These are phyloP conservation scores for Candida boidinii DNA, from an alignment of 805 yeast genomes.

Conservation along the genomic window DNA sequence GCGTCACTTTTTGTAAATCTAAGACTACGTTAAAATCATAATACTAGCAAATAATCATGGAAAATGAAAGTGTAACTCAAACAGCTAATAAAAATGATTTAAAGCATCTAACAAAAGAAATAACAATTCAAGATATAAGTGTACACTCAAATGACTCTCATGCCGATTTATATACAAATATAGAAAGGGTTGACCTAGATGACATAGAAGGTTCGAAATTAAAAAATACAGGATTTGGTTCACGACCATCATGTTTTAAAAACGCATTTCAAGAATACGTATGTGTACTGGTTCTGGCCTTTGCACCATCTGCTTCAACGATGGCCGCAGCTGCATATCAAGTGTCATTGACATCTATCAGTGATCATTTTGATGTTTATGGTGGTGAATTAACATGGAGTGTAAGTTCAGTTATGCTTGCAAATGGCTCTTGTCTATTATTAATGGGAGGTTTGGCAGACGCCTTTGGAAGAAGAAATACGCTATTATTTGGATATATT, in stretches of 20 bases:
- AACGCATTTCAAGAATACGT: slow-evolving; percentile 24
- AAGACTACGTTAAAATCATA: no score
- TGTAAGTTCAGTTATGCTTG: slow-evolving; percentile 29
- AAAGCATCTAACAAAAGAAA: no score
- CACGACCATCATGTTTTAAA: slow-evolving; percentile 30
- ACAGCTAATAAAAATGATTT: no score
- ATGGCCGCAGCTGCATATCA: slow-evolving; percentile 28
- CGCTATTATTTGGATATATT: slow-evolving; percentile 26
- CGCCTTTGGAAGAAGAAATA: slow-evolving; percentile 34
- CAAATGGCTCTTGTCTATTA: slow-evolving; percentile 34
- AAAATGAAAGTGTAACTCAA: no score
- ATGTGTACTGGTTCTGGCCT: slow-evolving; percentile 23
- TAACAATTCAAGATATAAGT: no score
- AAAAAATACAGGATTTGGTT: no score
- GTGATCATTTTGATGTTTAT: slow-evolving; percentile 24
- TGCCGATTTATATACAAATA: no score
- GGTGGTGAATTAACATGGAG: slow-evolving; percentile 39
- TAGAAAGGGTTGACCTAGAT: no score
- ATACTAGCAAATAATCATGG: no score
- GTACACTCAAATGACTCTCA: no score
- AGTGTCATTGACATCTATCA: slow-evolving; percentile 26
- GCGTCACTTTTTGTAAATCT: no score
- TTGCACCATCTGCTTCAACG: slow-evolving; percentile 34
- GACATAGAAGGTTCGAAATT: no score
- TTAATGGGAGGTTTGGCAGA: slow-evolving; percentile 41